Base-by-base conservation (phyloP, 2,329 filamentous ascomycete genomes). In the Cladosporium phlei region DNA sequence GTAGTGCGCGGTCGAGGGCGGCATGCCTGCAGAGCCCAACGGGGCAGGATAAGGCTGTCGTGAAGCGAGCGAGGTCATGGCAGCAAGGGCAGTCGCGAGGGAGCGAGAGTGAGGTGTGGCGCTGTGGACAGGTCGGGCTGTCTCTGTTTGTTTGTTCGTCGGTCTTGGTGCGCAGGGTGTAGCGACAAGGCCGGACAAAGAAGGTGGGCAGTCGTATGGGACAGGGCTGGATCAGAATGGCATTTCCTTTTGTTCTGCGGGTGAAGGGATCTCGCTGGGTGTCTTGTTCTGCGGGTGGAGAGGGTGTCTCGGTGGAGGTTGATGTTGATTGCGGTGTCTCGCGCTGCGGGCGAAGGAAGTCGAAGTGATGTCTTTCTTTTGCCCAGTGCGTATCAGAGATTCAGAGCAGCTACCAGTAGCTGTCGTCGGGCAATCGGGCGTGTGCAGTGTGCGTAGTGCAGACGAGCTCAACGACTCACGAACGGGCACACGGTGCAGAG, bases 11-110 rank as follows among this genome's bases (percentile, higher is more conserved):
- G 48, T 28, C 12, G 47, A 44, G 28, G 43, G 32, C 20, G 59
- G 51, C 54, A 59, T 59, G 48, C 40, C 55, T 52, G 45, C 50
- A 20, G 51, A 49, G 42, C 59, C 45, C 19, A 53, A 34, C 46
- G 77, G 72, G 44, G 80, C 70, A 55, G 83, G 75, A 62, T 84
- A 88, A 33, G 83, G 76, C 58, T 83, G 73, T 66, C 89, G 88
- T 51, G 85, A 81, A 55, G 86, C 86, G 61, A 90, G 71, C 80
- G 89, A 86, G 60, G 86, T 82, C 86, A 89, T 88, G 51, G 38
- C 55, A 40, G 52, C 27, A 48, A 29, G 24, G 20, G 39, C 46
- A 3, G n/a, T 33, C 29, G 39, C 22, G 10, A 30, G n/a, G 16
- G 24, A 35, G 38, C 25, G 50, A 45, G 29, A 27, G 25, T 19